Evolutionary conservation across 345 rosid genomes (phyloP).

Genomic region (Salix viminalis): DNA sequence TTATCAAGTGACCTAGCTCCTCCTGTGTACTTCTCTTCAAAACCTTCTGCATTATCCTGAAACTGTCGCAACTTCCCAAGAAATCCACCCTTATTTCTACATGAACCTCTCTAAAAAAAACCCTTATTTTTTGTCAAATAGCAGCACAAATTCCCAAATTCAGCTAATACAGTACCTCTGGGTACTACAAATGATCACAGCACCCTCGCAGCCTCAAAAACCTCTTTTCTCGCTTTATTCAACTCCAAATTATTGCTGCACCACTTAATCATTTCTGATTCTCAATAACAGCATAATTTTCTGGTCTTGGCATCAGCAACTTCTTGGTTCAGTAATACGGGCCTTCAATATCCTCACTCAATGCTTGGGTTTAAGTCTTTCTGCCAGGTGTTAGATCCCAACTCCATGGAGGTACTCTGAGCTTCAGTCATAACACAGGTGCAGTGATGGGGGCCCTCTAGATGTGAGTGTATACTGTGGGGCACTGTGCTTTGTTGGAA

Average conservation of each 20-base stretch:
- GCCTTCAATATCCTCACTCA: not conserved
- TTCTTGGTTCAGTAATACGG: not conserved
- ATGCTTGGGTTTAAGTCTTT: not conserved
- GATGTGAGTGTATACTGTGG: not conserved
- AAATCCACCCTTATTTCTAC: not conserved
- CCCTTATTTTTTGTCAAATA: not conserved
- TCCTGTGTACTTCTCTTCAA: no score
- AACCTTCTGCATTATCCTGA: no score
- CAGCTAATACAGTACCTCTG: not conserved
- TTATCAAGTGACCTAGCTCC: no score
- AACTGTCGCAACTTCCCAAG: not conserved
- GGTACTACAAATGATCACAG: not conserved
- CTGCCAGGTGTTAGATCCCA: not conserved
- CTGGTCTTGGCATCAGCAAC: not conserved
- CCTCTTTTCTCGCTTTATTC: not conserved
- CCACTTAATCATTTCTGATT: not conserved
- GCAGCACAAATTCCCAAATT: not conserved
- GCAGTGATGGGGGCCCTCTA: not conserved
- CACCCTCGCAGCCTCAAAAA: not conserved
- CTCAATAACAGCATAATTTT: not conserved
- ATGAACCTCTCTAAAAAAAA: not conserved
- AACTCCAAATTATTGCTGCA: not conserved
- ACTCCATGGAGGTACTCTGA: not conserved
- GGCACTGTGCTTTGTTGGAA: not conserved
- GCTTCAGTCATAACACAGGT: not conserved